Base-by-base conservation (phyloP, 441 rosid species). In the Croton setiger region DNA sequence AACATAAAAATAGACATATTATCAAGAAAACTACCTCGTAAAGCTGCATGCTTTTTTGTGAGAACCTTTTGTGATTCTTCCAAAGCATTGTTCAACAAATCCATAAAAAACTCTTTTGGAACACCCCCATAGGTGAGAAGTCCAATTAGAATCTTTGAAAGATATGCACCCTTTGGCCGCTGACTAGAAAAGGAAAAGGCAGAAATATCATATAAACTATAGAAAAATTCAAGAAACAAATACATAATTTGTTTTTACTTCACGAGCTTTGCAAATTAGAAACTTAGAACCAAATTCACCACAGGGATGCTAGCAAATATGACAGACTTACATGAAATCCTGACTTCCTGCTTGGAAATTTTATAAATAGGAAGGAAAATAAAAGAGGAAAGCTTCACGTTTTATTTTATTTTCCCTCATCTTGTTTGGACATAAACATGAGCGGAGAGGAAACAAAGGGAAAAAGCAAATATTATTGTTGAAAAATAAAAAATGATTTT, bases 111-210 rank as follows among this genome's bases (percentile, higher is more conserved):
- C 0, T 68, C 81, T 20, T 86, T 18, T 1, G 97, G 91, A 63
- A 93, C 81, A 64, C 93, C 92, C 39, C 97, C 97, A 80, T 80
- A 81, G 72, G 82, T 83, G 71, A 93, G 85, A 56, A 93, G 88
- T 4, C 85, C 81, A 55, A 91, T 77, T 75, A 91, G 82, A 70
- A 60, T 76, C 72, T 68, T 85, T 2, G 96, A 88, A 9, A 93
- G 81, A 69, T 3, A 73, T 0, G 92, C 53, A 12, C 31, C 66
- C 60, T 64, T 81, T 35, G 97, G 89, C 53, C 63, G 76, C 44
- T 71, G 62, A 76, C 95, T 87, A 82, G 56, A 81, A 39, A 17
- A 66, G 60, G 66, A 53, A 74, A 69, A 69, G 37, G 57, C 3
- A 67, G 13, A 39, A 56, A 70, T 8, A 45, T 65, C 3, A n/a